Evolutionary conservation across 2,329 filamentous ascomycete genomes (phyloP), one percentile per base, ranked within the genome.

Genomic region (Chalara sp.): DNA sequence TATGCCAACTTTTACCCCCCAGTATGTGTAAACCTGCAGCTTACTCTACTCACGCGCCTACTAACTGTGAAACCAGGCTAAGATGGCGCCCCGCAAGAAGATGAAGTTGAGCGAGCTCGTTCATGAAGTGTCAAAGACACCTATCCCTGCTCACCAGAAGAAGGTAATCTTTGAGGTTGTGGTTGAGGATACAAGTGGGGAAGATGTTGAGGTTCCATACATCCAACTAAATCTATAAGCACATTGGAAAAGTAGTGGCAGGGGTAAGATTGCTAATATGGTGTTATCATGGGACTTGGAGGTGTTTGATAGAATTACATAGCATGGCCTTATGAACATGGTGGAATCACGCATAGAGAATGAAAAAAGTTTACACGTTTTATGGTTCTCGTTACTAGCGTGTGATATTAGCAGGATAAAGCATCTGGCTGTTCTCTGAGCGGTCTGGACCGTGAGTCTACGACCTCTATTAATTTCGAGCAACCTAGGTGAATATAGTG

Each of bases 161-260:
- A 92, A 96, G 63, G 81, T 97, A 56, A 96, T 97, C 61, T 95
- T 97, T 65, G 93, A 97, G 74, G 87, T 96, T 58, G 95, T 93
- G 6, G 89, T 87, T 0, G 92, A 97, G 67, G 93, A 97, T 65
- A 74, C 81, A 64, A 84, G 82, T 4, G 92, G 87, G 56, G 89
- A 97, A 71, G 93, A 99, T 67, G 92, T 97, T 1, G 93, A 99
- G 72, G 87, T 97, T 59, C 93, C 93, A 4, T 97, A 96, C 68
- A 89, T 97, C 63, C 95, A 92, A 83, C 83, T 96, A 58, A 92
- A 21, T 21, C 21, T 21, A 21, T 21, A 21, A 21, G 2, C 85
- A 74, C 56, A 21, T 21, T 66, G 59, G 49, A 52, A 21, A 56
- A 60, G 30, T 61, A 58, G 55, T 51, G 50, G 45, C 33, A 3